A percentile compares a stretch with the other conserved stretches of the same genome.
phyloP scores from a whole-genome alignment of 805 yeast genomes.

The Yarrowia hollandica region DNA sequence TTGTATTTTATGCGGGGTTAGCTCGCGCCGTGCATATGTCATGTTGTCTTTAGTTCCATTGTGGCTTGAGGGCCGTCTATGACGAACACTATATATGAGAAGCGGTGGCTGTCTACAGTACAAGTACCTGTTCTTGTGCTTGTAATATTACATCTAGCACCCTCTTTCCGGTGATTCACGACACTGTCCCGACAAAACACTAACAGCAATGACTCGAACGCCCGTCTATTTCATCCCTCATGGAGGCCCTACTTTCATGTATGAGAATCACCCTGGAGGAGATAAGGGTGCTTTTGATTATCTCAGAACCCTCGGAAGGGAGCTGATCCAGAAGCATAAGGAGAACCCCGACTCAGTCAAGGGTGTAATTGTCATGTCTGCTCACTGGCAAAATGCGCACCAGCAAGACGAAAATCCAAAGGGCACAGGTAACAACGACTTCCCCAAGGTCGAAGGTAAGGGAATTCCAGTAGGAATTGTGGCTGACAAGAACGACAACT shows the following conservation, averaged over 20 bases:
- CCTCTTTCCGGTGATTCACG: too few species aligned
- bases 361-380: slow-evolving; percentile 65
- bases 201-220: slow-evolving; percentile 32
- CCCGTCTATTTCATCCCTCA: slow-evolving; percentile 76
- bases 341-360: slow-evolving; percentile 50
- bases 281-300: slow-evolving; percentile 59
- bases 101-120: too few species aligned
- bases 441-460: slow-evolving; percentile 3
- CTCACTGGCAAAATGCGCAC: slow-evolving; percentile 63
- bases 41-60: neutral
- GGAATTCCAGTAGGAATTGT: slow-evolving; percentile 25
- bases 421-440: slow-evolving; percentile 9
- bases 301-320: slow-evolving; percentile 52
- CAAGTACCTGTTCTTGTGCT: too few species aligned
- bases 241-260: slow-evolving; percentile 81
- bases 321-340: slow-evolving; percentile 44
- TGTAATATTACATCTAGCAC: too few species aligned
- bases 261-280: slow-evolving; percentile 52
- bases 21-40: slow-evolving; percentile 21
- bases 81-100: neutral
- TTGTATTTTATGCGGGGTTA: slow-evolving; percentile 16
- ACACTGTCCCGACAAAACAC: neutral
- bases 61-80: slow-evolving; percentile 15
- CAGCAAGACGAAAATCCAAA: slow-evolving; percentile 22
- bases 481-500: slow-evolving; percentile 8